Conservation (phyloP, 1,284 basidiomycete genomes). For the Trichosporon ovoides region DNA sequence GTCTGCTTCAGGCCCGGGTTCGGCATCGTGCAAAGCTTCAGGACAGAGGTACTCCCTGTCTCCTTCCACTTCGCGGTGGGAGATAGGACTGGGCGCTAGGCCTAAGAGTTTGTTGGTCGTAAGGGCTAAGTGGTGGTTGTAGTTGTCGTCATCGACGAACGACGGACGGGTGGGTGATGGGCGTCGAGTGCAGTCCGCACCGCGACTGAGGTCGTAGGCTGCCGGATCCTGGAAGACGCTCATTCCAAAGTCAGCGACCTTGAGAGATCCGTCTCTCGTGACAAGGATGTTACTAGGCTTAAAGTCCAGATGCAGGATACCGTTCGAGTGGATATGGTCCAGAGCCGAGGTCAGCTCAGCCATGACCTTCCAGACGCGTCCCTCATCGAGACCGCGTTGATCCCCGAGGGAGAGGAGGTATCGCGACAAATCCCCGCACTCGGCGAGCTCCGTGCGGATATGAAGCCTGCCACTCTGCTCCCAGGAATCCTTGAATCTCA, state of each 20-base stretch:
- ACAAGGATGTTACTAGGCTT: conserved; percentile 97
- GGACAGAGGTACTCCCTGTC: conserved; percentile 95
- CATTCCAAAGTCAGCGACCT: conserved; percentile 97
- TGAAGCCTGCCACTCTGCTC: conserved; percentile 82
- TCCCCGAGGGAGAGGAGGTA: conserved; percentile 89
- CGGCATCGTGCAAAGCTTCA: conserved; percentile 77
- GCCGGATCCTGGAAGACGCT: conserved; percentile 54
- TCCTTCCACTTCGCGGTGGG: conserved; percentile 64
- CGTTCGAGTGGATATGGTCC: conserved; percentile 75
- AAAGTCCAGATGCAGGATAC: conserved; percentile 88
- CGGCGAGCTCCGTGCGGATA: conserved; percentile 88
- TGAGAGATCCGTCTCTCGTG: conserved; percentile 77
- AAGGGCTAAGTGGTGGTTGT: not conserved
- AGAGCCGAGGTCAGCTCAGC: conserved; percentile 75
- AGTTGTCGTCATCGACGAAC: not conserved
- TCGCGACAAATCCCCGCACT: conserved; percentile 79
- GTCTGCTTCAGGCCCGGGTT: conserved; percentile 85
- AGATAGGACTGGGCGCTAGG: conserved; percentile 23
- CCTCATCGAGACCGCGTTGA: conserved; percentile 75
- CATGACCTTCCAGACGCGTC: conserved; percentile 92
- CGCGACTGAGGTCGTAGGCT: not conserved
- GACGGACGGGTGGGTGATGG: not conserved
- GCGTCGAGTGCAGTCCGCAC: not conserved
- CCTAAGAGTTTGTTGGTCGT: not conserved
- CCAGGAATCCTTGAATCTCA: conserved; percentile 89